Evolutionary conservation across 495 filamentous ascomycete species (phyloP).

Genomic region (Neurospora sp.): DNA sequence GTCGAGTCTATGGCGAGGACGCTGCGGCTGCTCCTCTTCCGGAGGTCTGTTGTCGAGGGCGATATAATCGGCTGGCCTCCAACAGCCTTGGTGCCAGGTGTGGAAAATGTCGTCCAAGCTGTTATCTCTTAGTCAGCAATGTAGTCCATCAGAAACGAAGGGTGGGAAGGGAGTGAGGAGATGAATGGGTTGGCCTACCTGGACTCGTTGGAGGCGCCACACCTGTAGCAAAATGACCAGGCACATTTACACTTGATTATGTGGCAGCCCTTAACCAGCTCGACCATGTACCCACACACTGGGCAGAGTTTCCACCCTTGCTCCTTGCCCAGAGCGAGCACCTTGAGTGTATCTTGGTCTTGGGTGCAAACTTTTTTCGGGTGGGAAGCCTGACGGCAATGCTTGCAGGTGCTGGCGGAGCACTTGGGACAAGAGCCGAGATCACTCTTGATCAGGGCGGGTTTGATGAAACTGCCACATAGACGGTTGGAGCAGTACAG

Average conservation of each 20-base stretch:
- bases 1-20: background rate
- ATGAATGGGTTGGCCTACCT: background rate
- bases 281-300: background rate
- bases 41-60: background rate
- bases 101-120: background rate
- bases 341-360: slow-evolving; percentile 1
- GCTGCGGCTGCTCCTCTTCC: background rate
- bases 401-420: background rate
- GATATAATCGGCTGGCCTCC: background rate
- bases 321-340: background rate
- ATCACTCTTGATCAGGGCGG: background rate
- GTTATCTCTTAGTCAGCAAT: background rate
- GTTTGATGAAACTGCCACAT: background rate
- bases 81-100: background rate
- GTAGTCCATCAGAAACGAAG: background rate
- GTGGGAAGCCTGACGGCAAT: background rate
- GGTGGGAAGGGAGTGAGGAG: background rate
- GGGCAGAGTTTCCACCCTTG: slow-evolving; percentile 4
- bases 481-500: background rate
- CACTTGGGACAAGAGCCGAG: background rate
- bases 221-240: slow-evolving; percentile 2
- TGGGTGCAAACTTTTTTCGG: background rate
- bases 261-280: background rate
- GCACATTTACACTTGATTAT: slow-evolving; percentile 1
- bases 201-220: background rate